These are phyloP conservation scores for Acaromyces ingoldii DNA, from an alignment of 1,284 basidiomycete genomes.

Conservation along the genomic window DNA sequence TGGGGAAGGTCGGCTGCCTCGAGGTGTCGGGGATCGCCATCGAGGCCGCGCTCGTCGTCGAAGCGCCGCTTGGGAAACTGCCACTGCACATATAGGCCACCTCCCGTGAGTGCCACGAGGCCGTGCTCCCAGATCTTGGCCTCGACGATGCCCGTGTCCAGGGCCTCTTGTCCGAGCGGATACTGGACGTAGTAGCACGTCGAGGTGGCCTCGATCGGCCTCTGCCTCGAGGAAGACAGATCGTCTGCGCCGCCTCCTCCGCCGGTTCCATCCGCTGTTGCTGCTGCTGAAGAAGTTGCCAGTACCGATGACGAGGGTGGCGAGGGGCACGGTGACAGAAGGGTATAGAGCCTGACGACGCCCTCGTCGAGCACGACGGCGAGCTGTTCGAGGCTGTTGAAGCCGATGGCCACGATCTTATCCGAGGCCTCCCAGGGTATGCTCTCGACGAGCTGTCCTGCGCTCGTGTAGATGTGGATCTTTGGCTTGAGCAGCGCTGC, in stretches of 20 bases:
- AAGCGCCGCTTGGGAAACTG: constrained; percentile 69
- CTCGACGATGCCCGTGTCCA: constrained; percentile 74
- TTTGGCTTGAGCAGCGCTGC: constrained; percentile 65
- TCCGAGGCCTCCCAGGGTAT: constrained; percentile 66
- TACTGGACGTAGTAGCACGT: constrained; percentile 75
- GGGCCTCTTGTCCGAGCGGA: constrained; percentile 76
- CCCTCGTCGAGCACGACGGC: constrained; percentile 88
- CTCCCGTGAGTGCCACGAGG: constrained; percentile 75
- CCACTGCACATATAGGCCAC: constrained; percentile 69
- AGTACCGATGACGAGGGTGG: constrained; percentile 4
- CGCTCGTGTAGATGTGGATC: constrained; percentile 56
- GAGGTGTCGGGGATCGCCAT: too few species aligned
- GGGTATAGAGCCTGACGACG: constrained; percentile 79
- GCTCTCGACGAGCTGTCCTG: constrained; percentile 53
- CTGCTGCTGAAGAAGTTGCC: not conserved
- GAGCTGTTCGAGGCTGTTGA: constrained; percentile 73
- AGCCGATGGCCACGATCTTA: constrained; percentile 72
- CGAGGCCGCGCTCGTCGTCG: constrained; percentile 11
- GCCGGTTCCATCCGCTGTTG: too few species aligned
- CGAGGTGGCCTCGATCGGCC: constrained; percentile 29
- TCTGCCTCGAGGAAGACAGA: too few species aligned
- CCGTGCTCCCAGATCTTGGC: constrained; percentile 80
- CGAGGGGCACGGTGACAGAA: constrained; percentile 52
- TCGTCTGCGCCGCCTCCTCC: too few species aligned
- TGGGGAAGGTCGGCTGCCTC: not conserved